Percentiles rank a stretch among this genome's conserved stretches.
These are phyloP conservation scores for Truncatella angustata DNA, from an alignment of 2,329 filamentous ascomycete species.

Conservation along the genomic window DNA sequence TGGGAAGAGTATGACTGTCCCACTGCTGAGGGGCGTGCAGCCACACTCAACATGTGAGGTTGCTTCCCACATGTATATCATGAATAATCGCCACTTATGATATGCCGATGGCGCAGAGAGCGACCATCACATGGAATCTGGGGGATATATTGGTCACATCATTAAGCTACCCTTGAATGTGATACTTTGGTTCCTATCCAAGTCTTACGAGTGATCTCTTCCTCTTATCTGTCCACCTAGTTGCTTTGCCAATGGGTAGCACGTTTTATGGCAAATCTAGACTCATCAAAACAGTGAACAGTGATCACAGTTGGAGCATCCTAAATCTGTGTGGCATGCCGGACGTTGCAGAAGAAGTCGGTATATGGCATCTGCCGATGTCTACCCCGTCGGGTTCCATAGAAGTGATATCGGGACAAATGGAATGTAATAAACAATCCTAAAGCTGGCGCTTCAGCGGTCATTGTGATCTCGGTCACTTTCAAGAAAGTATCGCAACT, in stretches of 20 bases:
- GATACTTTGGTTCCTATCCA: too few species aligned
- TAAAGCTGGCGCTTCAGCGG: slow-evolving; percentile 24
- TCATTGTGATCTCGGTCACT: slow-evolving; percentile 31
- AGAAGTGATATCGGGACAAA: slow-evolving; percentile 18
- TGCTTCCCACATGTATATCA: too few species aligned
- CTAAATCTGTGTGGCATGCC: slow-evolving; percentile 24
- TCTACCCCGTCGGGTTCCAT: slow-evolving; percentile 27
- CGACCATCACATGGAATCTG: too few species aligned
- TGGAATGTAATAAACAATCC: slow-evolving; percentile 26
- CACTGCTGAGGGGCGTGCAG: too few species aligned
- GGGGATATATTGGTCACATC: too few species aligned
- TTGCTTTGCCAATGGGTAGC: slow-evolving; percentile 32
- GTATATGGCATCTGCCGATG: slow-evolving; percentile 28
- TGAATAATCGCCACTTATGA: too few species aligned
- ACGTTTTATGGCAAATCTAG: slow-evolving; percentile 31
- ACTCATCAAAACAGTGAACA: slow-evolving; percentile 29
- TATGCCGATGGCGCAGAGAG: too few species aligned
- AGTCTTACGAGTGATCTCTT: too few species aligned
- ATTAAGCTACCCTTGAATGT: too few species aligned
- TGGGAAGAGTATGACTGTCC: too few species aligned
- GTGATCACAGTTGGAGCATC: slow-evolving; percentile 24
- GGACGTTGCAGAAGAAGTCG: slow-evolving; percentile 23
- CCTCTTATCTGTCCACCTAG: too few species aligned
- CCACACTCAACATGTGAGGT: too few species aligned
- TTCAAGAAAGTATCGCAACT: slow-evolving; percentile 26